Evolutionary conservation across 2,329 filamentous ascomycete species (phyloP).

Genomic region (Beauveria sp.): DNA sequence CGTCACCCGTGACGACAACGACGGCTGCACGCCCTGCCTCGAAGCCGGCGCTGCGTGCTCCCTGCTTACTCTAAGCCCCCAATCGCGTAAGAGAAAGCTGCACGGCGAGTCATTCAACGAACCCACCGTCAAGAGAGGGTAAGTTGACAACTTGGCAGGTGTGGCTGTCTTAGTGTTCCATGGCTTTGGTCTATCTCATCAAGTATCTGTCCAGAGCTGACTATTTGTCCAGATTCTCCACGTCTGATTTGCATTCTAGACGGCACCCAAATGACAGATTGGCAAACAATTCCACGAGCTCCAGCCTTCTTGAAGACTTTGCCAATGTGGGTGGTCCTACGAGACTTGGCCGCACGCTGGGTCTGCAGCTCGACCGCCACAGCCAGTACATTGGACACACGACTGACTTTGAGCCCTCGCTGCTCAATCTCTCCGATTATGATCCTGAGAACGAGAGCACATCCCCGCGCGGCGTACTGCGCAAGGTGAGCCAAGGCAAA

Average conservation of each 20-base stretch:
- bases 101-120: slow-evolving; percentile 56
- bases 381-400: slow-evolving; percentile 79
- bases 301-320: slow-evolving; percentile 61
- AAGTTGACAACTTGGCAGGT: slow-evolving; percentile 26
- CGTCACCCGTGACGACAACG: slow-evolving; percentile 65
- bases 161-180: not conserved
- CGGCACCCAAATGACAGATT: slow-evolving; percentile 17
- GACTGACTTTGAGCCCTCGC: slow-evolving; percentile 74
- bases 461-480: slow-evolving; percentile 58
- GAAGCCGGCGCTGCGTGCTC: slow-evolving; percentile 9
- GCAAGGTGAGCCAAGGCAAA: slow-evolving; percentile 69
- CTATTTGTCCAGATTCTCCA: slow-evolving; percentile 12
- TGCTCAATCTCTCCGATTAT: slow-evolving; percentile 74
- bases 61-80: slow-evolving; percentile 44
- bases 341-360: slow-evolving; percentile 61
- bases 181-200: not conserved
- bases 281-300: slow-evolving; percentile 45
- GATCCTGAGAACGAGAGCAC: slow-evolving; percentile 76
- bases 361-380: slow-evolving; percentile 69
- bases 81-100: slow-evolving; percentile 72
- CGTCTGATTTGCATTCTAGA: slow-evolving; percentile 33
- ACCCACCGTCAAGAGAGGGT: slow-evolving; percentile 62
- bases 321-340: slow-evolving; percentile 61
- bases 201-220: not conserved
- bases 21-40: slow-evolving; percentile 43